These are phyloP conservation scores for Chytriomyces confervae DNA, from an alignment of 192 early-diverging fungal genomes.

Conservation along the genomic window DNA sequence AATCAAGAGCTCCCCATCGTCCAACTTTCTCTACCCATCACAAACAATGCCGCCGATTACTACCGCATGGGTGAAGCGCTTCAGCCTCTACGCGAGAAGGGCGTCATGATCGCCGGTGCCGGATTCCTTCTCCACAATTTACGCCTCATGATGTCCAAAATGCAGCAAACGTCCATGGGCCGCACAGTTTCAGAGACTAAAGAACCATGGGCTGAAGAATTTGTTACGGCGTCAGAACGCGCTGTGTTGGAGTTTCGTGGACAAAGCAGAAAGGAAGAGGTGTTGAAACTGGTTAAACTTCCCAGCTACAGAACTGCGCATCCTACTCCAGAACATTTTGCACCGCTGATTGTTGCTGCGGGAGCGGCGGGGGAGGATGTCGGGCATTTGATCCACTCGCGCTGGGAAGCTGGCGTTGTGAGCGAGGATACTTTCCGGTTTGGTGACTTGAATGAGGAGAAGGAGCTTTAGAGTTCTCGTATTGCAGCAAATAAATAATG, in stretches of 20 bases:
- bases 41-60: slow-evolving; percentile 43
- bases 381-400: not conserved
- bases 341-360: slow-evolving; percentile 52
- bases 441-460: not conserved
- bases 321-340: slow-evolving; percentile 51
- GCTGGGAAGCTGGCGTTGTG: slow-evolving; percentile 3
- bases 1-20: slow-evolving; percentile 53
- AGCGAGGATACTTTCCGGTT: slow-evolving; percentile 22
- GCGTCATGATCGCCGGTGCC: slow-evolving; percentile 56
- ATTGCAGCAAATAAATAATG: not conserved
- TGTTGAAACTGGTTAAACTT: slow-evolving; percentile 6
- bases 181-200: slow-evolving; percentile 9
- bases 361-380: slow-evolving; percentile 40
- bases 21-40: slow-evolving; percentile 44
- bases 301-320: slow-evolving; percentile 31
- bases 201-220: slow-evolving; percentile 27
- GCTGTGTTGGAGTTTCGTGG: slow-evolving; percentile 1
- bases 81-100: slow-evolving; percentile 47
- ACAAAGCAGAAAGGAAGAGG: slow-evolving; percentile 3
- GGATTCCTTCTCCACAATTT: slow-evolving; percentile 55
- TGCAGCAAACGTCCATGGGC: slow-evolving; percentile 3
- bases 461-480: not conserved
- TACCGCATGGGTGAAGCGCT: slow-evolving; percentile 50
- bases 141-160: not conserved
- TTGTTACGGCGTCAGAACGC: slow-evolving; percentile 7